phyloP scores from a whole-genome alignment of 345 rosid genomes.

The Syzygium aqueum region DNA sequence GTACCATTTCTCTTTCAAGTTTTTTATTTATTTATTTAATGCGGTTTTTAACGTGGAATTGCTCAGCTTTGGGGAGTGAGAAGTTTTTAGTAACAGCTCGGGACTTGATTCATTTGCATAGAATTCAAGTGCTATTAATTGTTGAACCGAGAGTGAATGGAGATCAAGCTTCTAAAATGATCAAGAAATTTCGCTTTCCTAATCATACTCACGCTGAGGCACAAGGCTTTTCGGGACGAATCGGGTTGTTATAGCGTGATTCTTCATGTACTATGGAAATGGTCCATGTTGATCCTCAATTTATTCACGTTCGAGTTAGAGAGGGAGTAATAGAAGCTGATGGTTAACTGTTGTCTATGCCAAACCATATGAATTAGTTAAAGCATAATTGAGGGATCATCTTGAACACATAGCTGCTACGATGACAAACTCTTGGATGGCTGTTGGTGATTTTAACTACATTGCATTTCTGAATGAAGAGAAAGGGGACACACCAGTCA shows the following conservation, averaged over 20 bases:
- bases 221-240: neutral
- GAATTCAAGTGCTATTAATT: neutral
- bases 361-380: neutral
- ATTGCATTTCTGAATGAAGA: no score
- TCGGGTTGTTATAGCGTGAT: neutral
- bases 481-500: neutral
- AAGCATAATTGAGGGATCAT: neutral
- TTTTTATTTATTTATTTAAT: neutral
- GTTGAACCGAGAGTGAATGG: neutral
- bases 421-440: neutral
- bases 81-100: neutral
- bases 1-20: no score
- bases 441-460: neutral
- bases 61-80: neutral
- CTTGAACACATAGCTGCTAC: neutral
- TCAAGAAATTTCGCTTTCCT: neutral
- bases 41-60: neutral
- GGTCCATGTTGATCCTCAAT: neutral
- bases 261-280: neutral
- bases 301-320: neutral
- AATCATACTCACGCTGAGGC: neutral
- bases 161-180: neutral
- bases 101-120: neutral
- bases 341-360: neutral
- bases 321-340: neutral